Evolutionary conservation across 129 eudicot species (phyloP).

Genomic region (Pseudognaphalium luteoalbum): DNA sequence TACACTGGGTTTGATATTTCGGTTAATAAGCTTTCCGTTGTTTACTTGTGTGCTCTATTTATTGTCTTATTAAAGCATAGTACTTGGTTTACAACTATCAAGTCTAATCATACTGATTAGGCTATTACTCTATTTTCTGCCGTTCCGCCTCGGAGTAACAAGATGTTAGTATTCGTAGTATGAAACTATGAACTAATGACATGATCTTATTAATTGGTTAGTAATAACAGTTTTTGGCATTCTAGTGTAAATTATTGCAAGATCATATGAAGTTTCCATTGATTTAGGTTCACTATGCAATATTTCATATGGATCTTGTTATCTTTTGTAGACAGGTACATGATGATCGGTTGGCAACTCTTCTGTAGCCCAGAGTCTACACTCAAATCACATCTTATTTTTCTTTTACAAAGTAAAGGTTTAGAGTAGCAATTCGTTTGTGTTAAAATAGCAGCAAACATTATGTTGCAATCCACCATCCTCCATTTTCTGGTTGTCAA

Average conservation of each 20-base stretch:
- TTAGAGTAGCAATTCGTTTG: not conserved
- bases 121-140: not conserved
- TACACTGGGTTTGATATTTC: not conserved
- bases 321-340: constrained; percentile 24
- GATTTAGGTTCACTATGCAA: not conserved
- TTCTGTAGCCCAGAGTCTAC: constrained; percentile 12
- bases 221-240: not conserved
- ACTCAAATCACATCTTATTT: not conserved
- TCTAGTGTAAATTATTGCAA: constrained; percentile 13
- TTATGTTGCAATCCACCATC: not conserved
- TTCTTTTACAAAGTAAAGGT: not conserved
- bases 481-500: not conserved
- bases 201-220: not conserved
- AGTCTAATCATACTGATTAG: constrained; percentile 4
- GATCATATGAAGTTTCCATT: constrained; percentile 16
- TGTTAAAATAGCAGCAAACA: not conserved
- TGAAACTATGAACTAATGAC: not conserved
- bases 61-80: not conserved
- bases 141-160: not conserved
- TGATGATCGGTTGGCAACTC: constrained; percentile 2
- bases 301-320: constrained; percentile 2
- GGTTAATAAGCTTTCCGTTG: not conserved
- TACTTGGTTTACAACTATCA: not conserved
- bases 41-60: not conserved
- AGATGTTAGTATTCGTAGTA: not conserved